phyloP scores from a whole-genome alignment of 1,284 basidiomycete species.

The Puccinia brachypodii region DNA sequence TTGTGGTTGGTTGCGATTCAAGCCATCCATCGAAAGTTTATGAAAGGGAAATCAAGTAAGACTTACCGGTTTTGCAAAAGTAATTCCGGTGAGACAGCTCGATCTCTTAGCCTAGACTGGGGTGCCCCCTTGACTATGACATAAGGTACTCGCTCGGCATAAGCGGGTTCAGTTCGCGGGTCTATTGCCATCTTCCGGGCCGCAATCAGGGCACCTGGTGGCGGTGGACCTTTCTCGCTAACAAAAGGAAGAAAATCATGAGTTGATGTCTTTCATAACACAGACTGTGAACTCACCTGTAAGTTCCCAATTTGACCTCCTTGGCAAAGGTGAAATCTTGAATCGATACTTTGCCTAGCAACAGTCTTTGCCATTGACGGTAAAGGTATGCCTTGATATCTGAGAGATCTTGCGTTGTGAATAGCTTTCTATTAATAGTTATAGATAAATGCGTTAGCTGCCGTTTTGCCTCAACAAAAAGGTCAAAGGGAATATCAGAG shows the following conservation, averaged over 20 bases:
- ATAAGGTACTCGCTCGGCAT: conserved; percentile 90
- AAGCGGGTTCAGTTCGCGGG: conserved; percentile 78
- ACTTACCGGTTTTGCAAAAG: conserved; percentile 70
- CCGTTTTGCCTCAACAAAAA: not conserved
- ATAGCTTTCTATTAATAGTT: conserved; percentile 69
- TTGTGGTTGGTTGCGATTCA: not conserved
- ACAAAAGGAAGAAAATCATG: conserved; percentile 6
- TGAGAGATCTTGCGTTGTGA: conserved; percentile 82
- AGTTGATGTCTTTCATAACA: not conserved
- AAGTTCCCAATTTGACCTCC: conserved; percentile 86
- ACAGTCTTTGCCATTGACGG: conserved; percentile 78
- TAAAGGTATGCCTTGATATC: conserved; percentile 84
- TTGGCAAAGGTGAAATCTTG: conserved; percentile 95
- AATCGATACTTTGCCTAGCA: conserved; percentile 74
- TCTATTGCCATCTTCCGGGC: conserved; percentile 73
- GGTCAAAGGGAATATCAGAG: not conserved
- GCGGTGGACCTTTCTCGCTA: conserved; percentile 77
- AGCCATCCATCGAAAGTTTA: not conserved
- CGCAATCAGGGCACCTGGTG: conserved; percentile 85
- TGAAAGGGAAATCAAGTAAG: conserved; percentile 33
- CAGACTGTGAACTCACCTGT: conserved; percentile 64
- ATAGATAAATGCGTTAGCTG: not conserved
- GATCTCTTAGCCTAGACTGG: conserved; percentile 72
- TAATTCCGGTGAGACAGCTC: conserved; percentile 76
- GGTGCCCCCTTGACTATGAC: conserved; percentile 73